Base-by-base conservation (phyloP, 768 basidiomycete genomes). In the Lyophyllum shimeji region DNA sequence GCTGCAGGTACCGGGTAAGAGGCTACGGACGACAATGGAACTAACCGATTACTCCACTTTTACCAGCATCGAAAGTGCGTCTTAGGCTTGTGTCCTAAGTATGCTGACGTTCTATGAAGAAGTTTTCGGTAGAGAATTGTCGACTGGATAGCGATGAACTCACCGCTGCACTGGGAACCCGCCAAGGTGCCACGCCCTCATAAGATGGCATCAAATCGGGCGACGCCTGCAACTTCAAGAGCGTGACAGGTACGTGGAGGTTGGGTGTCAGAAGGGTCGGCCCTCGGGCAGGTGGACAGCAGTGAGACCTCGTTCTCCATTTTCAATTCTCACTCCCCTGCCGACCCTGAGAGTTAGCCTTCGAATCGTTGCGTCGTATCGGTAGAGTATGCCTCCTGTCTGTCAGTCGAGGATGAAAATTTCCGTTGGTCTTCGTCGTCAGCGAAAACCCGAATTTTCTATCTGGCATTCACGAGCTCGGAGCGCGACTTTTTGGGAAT, bases 171-270 rank as follows among this genome's bases (percentile, higher is more conserved):
- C 5, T n/a, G 17, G n/a, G 39, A 40, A 17, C n/a, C 8, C n/a
- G 15, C 39, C 39, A 40, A 15, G n/a, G 15, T 40, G 15, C 17
- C 39, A 40, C 15, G 17, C 39, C n/a, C 9, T 18, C 15, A n/a
- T n/a, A 40, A 18, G 2, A 15, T 40, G 39, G 39, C 39, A 40
- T 40, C 39, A 40, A n/a, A 40, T 40, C 39, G 39, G 39, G n/a
- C 39, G 17, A 40, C 8, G 13, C 18, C 39, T n/a, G 18, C 15
- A 4, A 9, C 39, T 18, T 40, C n/a, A n/a, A 18, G 15, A n/a
- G 12, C 24, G 29, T 56, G 55, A 56, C 55, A 56, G 50, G 29
- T 40, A n/a, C 25, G 23, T 25, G 48, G 39, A 23, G 33, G 43
- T 40, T 37, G 55, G 50, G 46, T 45, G 55, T 46, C 25, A 24